These are phyloP conservation scores for Schizochytrium sp. DNA, from an alignment of 108 stramenopile species.

Conservation along the genomic window DNA sequence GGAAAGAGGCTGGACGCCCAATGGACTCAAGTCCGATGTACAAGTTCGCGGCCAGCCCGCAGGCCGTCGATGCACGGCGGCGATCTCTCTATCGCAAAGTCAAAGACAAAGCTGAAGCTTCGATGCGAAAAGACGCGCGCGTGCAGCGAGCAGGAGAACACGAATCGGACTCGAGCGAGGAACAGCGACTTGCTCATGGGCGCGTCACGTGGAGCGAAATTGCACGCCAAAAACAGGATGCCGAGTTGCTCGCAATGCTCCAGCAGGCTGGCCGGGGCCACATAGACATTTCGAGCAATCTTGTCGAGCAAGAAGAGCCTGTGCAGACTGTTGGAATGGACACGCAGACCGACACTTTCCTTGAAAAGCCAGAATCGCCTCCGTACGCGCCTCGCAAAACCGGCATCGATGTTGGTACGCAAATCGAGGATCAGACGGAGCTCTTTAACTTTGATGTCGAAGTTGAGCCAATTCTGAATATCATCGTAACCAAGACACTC, in stretches of 20 bases:
- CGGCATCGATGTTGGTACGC: slow-evolving; percentile 49
- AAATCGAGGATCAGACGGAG: slow-evolving; percentile 30
- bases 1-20: neutral
- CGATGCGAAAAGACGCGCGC: neutral
- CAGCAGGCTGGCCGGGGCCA: neutral
- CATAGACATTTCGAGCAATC: slow-evolving; percentile 9
- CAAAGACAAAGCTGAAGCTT: neutral
- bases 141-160: neutral
- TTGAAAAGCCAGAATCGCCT: neutral
- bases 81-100: neutral
- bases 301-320: slow-evolving; percentile 24
- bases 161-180: neutral
- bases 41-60: neutral
- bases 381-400: slow-evolving; percentile 38
- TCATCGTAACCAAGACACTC: slow-evolving; percentile 50
- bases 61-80: neutral
- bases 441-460: slow-evolving; percentile 49
- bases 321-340: neutral
- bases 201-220: neutral
- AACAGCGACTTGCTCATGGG: neutral
- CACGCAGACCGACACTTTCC: slow-evolving; percentile 43
- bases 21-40: neutral
- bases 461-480: slow-evolving; percentile 41
- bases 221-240: neutral
- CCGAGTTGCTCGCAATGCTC: neutral